phyloP scores from a whole-genome alignment of 192 early-diverging fungal genomes.

The Coemansia asiatica region DNA sequence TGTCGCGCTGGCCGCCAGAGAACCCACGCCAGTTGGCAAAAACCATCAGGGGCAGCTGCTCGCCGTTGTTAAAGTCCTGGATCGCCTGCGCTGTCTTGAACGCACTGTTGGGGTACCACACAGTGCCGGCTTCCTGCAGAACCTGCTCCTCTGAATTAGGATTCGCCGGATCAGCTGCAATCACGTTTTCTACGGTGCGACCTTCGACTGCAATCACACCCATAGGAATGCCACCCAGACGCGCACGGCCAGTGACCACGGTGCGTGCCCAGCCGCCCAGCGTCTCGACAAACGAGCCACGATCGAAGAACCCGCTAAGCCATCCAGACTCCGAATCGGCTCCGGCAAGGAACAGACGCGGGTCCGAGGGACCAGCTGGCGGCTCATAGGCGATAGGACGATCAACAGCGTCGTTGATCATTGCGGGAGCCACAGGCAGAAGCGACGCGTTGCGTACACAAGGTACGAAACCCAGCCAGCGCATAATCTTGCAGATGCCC shows the following conservation, averaged over 20 bases:
- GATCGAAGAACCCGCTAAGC: slow-evolving; percentile 95
- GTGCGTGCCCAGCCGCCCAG: slow-evolving; percentile 96
- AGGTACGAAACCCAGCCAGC: slow-evolving; percentile 94
- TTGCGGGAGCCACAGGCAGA: slow-evolving; percentile 60
- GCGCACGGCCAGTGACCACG: slow-evolving; percentile 91
- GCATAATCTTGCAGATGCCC: slow-evolving; percentile 87
- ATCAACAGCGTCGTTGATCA: slow-evolving; percentile 71
- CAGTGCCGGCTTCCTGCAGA: slow-evolving; percentile 87
- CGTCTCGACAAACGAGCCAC: slow-evolving; percentile 93
- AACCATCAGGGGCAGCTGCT: slow-evolving; percentile 96
- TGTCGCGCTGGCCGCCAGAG: slow-evolving; percentile 97
- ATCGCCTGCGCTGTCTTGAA: slow-evolving; percentile 99
- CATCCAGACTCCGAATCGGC: slow-evolving; percentile 65
- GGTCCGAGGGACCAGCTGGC: slow-evolving; percentile 85
- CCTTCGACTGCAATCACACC: slow-evolving; percentile 97
- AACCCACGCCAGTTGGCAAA: slow-evolving; percentile 99
- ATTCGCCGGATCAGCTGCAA: slow-evolving; percentile 94
- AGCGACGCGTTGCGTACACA: slow-evolving; percentile 64
- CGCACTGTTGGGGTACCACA: slow-evolving; percentile 99
- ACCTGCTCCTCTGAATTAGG: slow-evolving; percentile 86
- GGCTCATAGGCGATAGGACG: slow-evolving; percentile 82
- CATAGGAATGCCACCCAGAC: slow-evolving; percentile 95
- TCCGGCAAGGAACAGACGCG: slow-evolving; percentile 85
- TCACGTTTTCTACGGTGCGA: slow-evolving; percentile 84
- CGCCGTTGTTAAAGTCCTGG: slow-evolving; percentile 98